Conservation (phyloP, 371 early-diverging fungal genomes). For the Blakeslea trispora region DNA sequence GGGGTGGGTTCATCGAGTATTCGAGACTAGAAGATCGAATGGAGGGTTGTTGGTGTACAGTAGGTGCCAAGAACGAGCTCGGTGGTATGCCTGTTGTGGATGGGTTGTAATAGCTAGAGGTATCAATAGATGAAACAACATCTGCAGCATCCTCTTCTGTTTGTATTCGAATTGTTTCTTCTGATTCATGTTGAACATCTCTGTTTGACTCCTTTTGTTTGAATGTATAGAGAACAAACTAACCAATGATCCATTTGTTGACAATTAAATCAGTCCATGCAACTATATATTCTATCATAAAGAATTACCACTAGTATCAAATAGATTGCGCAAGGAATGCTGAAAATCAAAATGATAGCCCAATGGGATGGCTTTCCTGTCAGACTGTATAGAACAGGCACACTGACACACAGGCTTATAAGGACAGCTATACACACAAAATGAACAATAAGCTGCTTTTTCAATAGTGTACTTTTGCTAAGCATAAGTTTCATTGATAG, state of each 20-base stretch:
- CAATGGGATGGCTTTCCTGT: constrained; percentile 11
- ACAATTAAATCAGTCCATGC: too few species aligned
- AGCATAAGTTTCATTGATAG: background rate
- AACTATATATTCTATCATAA: too few species aligned
- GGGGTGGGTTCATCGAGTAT: constrained; percentile 10
- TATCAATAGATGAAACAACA: background rate
- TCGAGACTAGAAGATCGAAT: constrained; percentile 21
- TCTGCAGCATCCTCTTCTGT: background rate
- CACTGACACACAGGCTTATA: background rate
- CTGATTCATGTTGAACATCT: constrained; percentile 8
- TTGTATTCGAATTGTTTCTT: constrained; percentile 14
- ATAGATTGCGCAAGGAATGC: constrained; percentile 4
- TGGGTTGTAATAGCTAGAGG: constrained; percentile 6
- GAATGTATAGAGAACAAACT: too few species aligned
- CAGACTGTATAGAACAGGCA: constrained; percentile 3
- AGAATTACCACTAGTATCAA: constrained; percentile 3
- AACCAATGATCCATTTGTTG: too few species aligned
- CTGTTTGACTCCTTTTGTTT: too few species aligned
- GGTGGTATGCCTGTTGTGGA: constrained; percentile 21
- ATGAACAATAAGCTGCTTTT: background rate
- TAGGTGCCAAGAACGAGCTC: constrained; percentile 16
- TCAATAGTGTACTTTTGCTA: background rate
- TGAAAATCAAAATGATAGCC: constrained; percentile 8
- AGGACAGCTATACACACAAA: background rate
- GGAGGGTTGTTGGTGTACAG: constrained; percentile 6